Evolutionary conservation across 768 basidiomycete genomes (phyloP).

Genomic region (Auricularia sp.): DNA sequence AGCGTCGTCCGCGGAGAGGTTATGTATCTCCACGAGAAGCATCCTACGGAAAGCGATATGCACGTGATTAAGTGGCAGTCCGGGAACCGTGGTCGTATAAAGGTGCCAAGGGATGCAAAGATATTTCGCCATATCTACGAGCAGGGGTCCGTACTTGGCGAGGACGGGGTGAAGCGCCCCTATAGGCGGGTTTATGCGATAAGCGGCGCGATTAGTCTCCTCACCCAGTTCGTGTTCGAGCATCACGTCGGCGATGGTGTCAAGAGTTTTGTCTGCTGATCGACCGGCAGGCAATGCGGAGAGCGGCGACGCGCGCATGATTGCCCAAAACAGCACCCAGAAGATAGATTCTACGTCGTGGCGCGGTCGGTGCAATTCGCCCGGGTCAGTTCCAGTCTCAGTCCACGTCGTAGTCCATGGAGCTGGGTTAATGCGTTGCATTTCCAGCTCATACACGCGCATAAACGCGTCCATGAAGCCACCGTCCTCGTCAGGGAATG

Average conservation of each 20-base stretch:
- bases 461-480: neutral
- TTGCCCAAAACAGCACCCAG: no score
- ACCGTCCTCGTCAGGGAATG: neutral
- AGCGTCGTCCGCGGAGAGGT: neutral
- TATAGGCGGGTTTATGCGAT: neutral
- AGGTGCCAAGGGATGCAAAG: neutral
- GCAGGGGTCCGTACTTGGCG: neutral
- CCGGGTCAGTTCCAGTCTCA: neutral
- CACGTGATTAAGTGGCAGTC: neutral
- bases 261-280: no score
- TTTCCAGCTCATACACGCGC: neutral
- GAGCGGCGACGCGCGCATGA: no score
- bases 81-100: neutral
- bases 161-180: neutral
- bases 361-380: no score
- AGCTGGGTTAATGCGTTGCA: neutral
- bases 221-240: neutral
- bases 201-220: neutral
- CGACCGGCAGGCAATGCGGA: no score
- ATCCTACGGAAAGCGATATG: neutral
- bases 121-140: neutral
- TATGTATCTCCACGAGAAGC: neutral
- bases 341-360: no score
- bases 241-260: no score
- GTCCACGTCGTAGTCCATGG: neutral